Evolutionary conservation across 1,139 yeast genomes (phyloP).

Genomic region (Geotrichum citri-aurantii): DNA sequence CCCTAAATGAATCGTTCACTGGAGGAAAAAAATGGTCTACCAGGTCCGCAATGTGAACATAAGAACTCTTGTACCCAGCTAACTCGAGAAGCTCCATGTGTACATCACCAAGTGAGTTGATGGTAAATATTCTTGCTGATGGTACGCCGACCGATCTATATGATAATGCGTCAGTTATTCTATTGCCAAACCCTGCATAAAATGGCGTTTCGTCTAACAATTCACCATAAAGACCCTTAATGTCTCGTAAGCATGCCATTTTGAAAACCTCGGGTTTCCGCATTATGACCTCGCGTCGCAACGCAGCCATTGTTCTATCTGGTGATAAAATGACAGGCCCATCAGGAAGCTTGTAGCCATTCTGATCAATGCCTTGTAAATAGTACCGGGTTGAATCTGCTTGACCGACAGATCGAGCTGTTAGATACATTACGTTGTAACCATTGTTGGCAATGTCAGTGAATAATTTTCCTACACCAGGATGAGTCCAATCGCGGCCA

Average conservation of each 20-base stretch:
- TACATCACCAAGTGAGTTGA: constrained; percentile 94
- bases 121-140: constrained; percentile 89
- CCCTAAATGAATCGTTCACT: constrained; percentile 22
- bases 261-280: constrained; percentile 96
- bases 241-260: constrained; percentile 92
- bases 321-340: constrained; percentile 98
- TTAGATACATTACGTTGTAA: constrained; percentile 85
- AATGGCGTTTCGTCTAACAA: constrained; percentile 57
- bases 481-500: constrained; percentile 98
- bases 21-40: constrained; percentile 99
- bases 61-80: constrained; percentile 87
- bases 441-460: constrained; percentile 83
- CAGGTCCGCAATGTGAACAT: constrained; percentile 83
- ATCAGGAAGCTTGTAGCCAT: constrained; percentile 63
- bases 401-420: constrained; percentile 93
- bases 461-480: constrained; percentile 88
- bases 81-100: constrained; percentile 93
- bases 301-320: constrained; percentile 94
- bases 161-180: constrained; percentile 94
- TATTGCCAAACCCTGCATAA: constrained; percentile 96
- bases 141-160: constrained; percentile 94
- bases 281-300: constrained; percentile 82
- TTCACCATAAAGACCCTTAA: constrained; percentile 52
- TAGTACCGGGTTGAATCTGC: constrained; percentile 91
- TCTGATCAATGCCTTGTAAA: constrained; percentile 70